phyloP scores from a whole-genome alignment of 805 yeast species.

The Wickerhamiella sorbophila region DNA sequence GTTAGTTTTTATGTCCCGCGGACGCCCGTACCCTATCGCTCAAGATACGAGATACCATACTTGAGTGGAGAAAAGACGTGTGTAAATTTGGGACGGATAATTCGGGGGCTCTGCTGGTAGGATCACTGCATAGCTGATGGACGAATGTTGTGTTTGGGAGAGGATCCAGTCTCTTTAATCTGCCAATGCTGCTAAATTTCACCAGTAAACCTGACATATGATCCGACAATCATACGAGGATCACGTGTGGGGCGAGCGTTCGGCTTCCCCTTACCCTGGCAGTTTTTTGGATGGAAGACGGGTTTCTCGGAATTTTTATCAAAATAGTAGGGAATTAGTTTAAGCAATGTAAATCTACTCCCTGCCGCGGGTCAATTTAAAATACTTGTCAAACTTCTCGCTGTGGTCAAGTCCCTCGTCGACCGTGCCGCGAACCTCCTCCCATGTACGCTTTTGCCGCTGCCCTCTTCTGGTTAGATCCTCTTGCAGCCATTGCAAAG shows the following conservation, averaged over 20 bases:
- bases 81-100: no score
- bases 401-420: conserved; percentile 19
- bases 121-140: no score
- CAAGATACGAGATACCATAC: background rate
- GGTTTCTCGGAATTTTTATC: no score
- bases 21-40: background rate
- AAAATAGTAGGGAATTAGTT: no score
- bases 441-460: conserved; percentile 39
- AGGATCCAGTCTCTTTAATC: no score
- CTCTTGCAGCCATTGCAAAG: conserved; percentile 25
- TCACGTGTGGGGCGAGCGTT: background rate
- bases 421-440: conserved; percentile 32
- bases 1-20: background rate
- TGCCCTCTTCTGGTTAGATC: conserved; percentile 39
- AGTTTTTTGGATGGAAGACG: no score
- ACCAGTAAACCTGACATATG: background rate
- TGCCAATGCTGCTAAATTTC: no score
- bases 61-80: no score
- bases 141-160: no score
- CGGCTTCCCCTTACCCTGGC: background rate
- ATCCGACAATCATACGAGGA: background rate
- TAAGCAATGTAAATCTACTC: no score
- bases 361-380: conserved; percentile 20
- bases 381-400: conserved; percentile 19
- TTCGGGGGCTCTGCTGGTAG: no score